These are phyloP conservation scores for Ilex paraguariensis DNA, from an alignment of 305 asterid genomes.

Conservation along the genomic window DNA sequence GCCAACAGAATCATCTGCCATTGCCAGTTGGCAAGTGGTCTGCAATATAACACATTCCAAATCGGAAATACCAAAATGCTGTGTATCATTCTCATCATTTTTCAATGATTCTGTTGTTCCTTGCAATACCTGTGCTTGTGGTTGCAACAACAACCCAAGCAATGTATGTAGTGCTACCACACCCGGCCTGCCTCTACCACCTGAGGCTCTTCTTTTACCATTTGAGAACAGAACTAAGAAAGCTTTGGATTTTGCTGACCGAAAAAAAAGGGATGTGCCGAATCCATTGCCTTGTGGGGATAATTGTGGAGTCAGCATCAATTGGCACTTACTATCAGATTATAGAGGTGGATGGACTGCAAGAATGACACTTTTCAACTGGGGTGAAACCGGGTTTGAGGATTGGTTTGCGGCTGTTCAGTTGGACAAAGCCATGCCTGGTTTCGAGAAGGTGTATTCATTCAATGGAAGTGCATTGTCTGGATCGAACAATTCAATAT, in stretches of 20 bases:
- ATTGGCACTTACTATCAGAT: constrained; percentile 66
- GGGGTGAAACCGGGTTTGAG: constrained; percentile 40
- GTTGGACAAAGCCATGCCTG: constrained; percentile 42
- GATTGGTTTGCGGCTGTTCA: constrained; percentile 70
- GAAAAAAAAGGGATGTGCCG: constrained; percentile 27
- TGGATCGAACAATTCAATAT: constrained; percentile 32
- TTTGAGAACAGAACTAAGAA: constrained; percentile 52
- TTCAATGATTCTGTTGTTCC: constrained; percentile 66
- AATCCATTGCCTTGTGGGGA: constrained; percentile 67
- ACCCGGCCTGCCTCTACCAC: constrained; percentile 48
- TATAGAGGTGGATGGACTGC: constrained; percentile 60
- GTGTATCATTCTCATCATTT: constrained; percentile 73
- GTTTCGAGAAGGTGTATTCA: constrained; percentile 56
- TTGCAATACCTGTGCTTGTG: constrained; percentile 79
- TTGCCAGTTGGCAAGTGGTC: constrained; percentile 64
- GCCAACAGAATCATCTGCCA: constrained; percentile 35
- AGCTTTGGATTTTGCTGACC: constrained; percentile 20
- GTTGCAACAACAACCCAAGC: constrained; percentile 28
- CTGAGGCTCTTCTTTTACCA: constrained; percentile 58
- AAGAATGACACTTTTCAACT: constrained; percentile 63
- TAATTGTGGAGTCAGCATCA: constrained; percentile 65
- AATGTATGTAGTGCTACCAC: constrained; percentile 42
- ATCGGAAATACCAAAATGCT: constrained; percentile 38
- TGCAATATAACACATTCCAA: constrained; percentile 43
- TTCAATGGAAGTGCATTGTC: constrained; percentile 43